These are phyloP conservation scores for Verticillium isaacii DNA, from an alignment of 2,329 filamentous ascomycete genomes.

Conservation along the genomic window DNA sequence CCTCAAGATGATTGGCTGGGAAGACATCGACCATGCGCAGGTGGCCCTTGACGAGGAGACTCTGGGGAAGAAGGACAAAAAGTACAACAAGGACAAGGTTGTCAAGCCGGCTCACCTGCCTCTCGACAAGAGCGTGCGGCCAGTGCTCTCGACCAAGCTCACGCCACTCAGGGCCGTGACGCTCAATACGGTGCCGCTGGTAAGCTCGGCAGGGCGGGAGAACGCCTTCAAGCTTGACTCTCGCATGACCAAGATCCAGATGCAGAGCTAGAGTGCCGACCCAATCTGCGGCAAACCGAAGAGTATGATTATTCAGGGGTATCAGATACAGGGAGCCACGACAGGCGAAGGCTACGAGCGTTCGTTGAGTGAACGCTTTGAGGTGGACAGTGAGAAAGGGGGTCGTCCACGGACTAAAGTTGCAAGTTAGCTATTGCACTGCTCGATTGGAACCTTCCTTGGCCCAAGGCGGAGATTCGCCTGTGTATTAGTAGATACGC, in stretches of 20 bases:
- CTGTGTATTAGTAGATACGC: not conserved
- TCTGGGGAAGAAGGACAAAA: slow-evolving; percentile 24
- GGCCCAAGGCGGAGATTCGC: not conserved
- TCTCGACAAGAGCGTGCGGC: slow-evolving; percentile 9
- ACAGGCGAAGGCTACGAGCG: not conserved
- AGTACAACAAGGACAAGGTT: slow-evolving; percentile 31
- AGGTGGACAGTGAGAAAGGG: no score
- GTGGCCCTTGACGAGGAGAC: slow-evolving; percentile 24
- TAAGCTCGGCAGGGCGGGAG: slow-evolving; percentile 6
- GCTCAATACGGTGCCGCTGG: not conserved
- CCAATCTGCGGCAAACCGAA: slow-evolving; percentile 11
- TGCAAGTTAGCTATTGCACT: not conserved
- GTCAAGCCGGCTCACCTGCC: slow-evolving; percentile 8
- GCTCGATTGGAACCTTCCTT: not conserved
- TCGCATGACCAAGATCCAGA: slow-evolving; percentile 21
- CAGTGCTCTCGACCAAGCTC: slow-evolving; percentile 3
- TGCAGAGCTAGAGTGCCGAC: slow-evolving; percentile 13
- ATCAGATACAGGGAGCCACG: not conserved
- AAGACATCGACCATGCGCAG: slow-evolving; percentile 51
- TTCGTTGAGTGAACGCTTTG: not conserved
- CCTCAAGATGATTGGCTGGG: slow-evolving; percentile 62
- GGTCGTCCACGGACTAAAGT: not conserved
- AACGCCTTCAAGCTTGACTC: slow-evolving; percentile 12
- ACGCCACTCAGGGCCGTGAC: slow-evolving; percentile 17
- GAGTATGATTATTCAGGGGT: slow-evolving; percentile 5